A percentile compares a stretch with the other conserved stretches of the same genome.
phyloP scores from a whole-genome alignment of 805 yeast genomes.

The Saturnispora halmiae region DNA sequence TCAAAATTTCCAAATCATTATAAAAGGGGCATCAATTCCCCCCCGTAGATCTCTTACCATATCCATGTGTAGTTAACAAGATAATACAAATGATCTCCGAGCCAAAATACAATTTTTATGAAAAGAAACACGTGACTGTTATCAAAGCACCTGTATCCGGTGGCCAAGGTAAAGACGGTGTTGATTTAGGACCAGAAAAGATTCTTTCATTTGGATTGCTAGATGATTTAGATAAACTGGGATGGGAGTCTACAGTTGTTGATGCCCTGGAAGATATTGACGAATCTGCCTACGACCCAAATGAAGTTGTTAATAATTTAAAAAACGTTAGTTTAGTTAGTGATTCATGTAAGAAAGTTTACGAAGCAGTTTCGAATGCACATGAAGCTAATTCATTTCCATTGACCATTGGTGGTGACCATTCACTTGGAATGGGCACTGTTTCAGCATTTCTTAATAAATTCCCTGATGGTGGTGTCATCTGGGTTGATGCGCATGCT shows the following conservation, averaged over 20 bases:
- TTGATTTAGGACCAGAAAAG: slow-evolving; percentile 86
- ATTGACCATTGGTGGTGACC: slow-evolving; percentile 92
- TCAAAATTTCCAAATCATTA: background rate
- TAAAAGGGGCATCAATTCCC: slow-evolving; percentile 3
- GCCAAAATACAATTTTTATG: slow-evolving; percentile 42
- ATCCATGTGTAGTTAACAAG: background rate
- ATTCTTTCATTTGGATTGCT: slow-evolving; percentile 65
- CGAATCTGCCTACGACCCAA: slow-evolving; percentile 31
- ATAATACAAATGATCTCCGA: slow-evolving; percentile 1
- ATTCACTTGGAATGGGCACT: slow-evolving; percentile 91
- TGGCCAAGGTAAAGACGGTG: slow-evolving; percentile 92
- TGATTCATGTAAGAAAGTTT: slow-evolving; percentile 56
- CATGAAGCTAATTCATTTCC: slow-evolving; percentile 50
- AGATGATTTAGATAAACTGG: slow-evolving; percentile 51
- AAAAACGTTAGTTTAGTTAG: slow-evolving; percentile 76
- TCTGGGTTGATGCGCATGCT: slow-evolving; percentile 98
- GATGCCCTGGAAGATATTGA: slow-evolving; percentile 47
- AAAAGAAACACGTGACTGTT: slow-evolving; percentile 50
- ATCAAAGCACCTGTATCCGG: slow-evolving; percentile 91
- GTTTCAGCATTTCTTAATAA: slow-evolving; percentile 71
- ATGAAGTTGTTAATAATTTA: slow-evolving; percentile 46
- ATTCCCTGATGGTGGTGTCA: slow-evolving; percentile 78
- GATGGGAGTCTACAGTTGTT: slow-evolving; percentile 54
- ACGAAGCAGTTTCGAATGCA: slow-evolving; percentile 47
- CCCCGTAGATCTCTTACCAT: background rate